Evolutionary conservation across 2,329 filamentous ascomycete species (phyloP).

Genomic region (Tolypocladium cylindrosporum): DNA sequence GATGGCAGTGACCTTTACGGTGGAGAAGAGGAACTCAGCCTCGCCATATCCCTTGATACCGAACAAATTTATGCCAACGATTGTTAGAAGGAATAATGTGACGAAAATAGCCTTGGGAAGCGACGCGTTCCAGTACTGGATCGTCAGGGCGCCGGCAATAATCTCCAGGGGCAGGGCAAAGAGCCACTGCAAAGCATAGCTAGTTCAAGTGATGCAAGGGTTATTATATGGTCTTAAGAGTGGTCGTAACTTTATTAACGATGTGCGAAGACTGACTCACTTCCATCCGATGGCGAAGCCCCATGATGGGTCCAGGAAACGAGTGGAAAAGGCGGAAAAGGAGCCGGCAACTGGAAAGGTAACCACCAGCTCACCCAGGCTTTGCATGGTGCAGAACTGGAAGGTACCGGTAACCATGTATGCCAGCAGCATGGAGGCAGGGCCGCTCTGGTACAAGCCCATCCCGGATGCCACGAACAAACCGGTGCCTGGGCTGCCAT

Average conservation of each 20-base stretch:
- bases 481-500: constrained; percentile 52
- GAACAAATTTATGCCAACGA: constrained; percentile 76
- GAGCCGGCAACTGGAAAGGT: constrained; percentile 85
- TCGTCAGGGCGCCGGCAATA: constrained; percentile 75
- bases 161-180: constrained; percentile 76
- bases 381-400: constrained; percentile 87
- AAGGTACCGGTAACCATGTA: constrained; percentile 73
- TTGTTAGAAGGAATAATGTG: constrained; percentile 65
- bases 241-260: neutral
- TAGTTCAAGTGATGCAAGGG: constrained; percentile 18
- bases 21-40: constrained; percentile 78
- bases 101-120: constrained; percentile 69
- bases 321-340: constrained; percentile 86
- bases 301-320: constrained; percentile 90
- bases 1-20: constrained; percentile 77
- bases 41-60: constrained; percentile 85
- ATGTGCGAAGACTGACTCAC: constrained; percentile 31
- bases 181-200: constrained; percentile 82
- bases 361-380: constrained; percentile 87
- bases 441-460: constrained; percentile 64
- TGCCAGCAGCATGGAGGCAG: constrained; percentile 66
- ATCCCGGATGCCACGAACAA: constrained; percentile 77
- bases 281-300: constrained; percentile 96
- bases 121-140: constrained; percentile 64
- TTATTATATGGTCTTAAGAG: neutral